Conservation (phyloP, 148 eudicot species). For the Chenopodium suecicum region DNA sequence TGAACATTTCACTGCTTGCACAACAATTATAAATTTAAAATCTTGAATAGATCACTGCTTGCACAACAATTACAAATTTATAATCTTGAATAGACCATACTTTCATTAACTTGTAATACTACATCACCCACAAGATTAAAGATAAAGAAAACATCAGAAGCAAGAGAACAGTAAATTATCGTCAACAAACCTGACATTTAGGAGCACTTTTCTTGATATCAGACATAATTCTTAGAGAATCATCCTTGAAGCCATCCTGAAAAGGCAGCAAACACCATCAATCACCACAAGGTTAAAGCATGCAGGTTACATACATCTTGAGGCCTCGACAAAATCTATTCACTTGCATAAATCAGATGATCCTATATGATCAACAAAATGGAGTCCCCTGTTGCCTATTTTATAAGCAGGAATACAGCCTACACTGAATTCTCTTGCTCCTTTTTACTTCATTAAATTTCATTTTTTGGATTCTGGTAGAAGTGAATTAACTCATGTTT, state of each 20-base stretch:
- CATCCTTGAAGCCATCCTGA: slow-evolving; percentile 71
- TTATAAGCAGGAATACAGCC: neutral
- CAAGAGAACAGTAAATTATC: neutral
- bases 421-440: neutral
- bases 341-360: neutral
- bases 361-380: neutral
- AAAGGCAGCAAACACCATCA: neutral
- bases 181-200: slow-evolving; percentile 67
- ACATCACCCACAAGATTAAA: neutral
- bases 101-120: neutral
- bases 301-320: slow-evolving; percentile 4
- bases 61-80: neutral
- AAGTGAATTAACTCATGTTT: too few relatives aligned
- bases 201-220: slow-evolving; percentile 40
- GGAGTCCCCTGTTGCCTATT: neutral
- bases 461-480: neutral
- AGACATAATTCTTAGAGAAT: slow-evolving; percentile 42
- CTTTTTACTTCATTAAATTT: neutral
- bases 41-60: neutral
- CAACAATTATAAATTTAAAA: neutral
- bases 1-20: neutral
- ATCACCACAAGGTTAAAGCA: neutral
- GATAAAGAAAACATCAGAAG: neutral
- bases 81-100: neutral
- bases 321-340: neutral